Conservation (phyloP, 805 yeast species). For the Naumovozyma castellii region DNA sequence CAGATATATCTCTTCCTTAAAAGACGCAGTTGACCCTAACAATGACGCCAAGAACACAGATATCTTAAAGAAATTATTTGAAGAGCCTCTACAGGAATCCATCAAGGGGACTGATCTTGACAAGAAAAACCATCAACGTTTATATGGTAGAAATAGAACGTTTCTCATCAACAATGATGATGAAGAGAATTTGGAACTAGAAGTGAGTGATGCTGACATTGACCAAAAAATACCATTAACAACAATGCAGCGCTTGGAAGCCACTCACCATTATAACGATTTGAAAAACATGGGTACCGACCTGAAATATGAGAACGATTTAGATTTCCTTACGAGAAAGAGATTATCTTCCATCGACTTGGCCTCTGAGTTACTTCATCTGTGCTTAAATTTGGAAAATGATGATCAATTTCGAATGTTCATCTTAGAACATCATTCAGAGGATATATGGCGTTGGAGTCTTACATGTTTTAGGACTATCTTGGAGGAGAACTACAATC, state of each 20-base stretch:
- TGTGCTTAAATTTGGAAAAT: slow-evolving; percentile 12
- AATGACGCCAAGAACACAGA: not conserved
- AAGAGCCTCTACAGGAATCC: slow-evolving; percentile 4
- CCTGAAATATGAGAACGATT: slow-evolving; percentile 29
- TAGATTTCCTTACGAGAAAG: slow-evolving; percentile 27
- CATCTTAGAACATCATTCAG: slow-evolving; percentile 10
- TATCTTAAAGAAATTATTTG: not conserved
- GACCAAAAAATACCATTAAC: too few species aligned
- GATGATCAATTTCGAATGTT: slow-evolving; percentile 14
- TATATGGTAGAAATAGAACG: slow-evolving; percentile 20
- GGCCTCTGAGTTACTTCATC: slow-evolving; percentile 16
- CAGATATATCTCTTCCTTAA: slow-evolving; percentile 8
- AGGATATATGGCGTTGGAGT: slow-evolving; percentile 20
- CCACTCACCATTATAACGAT: slow-evolving; percentile 21
- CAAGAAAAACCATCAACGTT: not conserved
- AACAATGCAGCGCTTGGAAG: not conserved
- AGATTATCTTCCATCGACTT: slow-evolving; percentile 3
- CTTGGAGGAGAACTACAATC: not conserved
- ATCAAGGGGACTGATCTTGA: not conserved
- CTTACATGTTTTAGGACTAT: slow-evolving; percentile 2
- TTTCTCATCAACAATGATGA: slow-evolving; percentile 12
- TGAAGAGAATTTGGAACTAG: slow-evolving; percentile 7
- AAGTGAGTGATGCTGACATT: slow-evolving; percentile 4
- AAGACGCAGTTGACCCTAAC: not conserved
- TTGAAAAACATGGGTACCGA: slow-evolving; percentile 29